Evolutionary conservation across 192 early-diverging fungal genomes (phyloP).

Genomic region (Umbelopsis sp.): DNA sequence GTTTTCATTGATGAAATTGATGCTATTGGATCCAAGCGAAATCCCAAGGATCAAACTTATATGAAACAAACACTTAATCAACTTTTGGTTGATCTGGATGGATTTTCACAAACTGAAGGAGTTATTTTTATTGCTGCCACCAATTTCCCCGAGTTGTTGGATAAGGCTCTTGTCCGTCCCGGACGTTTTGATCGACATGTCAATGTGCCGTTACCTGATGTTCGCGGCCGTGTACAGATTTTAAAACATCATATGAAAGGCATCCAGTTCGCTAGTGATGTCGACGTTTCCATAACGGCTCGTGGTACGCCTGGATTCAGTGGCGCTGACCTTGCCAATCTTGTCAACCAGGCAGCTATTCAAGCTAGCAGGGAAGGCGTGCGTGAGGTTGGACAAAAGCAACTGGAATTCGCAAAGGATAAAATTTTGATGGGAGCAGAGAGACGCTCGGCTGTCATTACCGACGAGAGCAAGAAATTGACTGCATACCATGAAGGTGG

Average conservation of each 20-base stretch:
- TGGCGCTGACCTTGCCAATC: conserved; percentile 98
- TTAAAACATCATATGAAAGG: conserved; percentile 88
- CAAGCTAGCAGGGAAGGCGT: conserved; percentile 83
- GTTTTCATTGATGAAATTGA: conserved; percentile 99
- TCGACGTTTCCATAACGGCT: conserved; percentile 85
- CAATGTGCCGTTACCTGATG: conserved; percentile 93
- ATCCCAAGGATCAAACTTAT: conserved; percentile 91
- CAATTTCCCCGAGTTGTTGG: conserved; percentile 96
- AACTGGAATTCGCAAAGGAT: conserved; percentile 98
- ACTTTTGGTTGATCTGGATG: conserved; percentile 97
- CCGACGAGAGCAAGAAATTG: conserved; percentile 81
- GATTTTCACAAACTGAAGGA: conserved; percentile 94
- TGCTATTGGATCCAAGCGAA: conserved; percentile 94
- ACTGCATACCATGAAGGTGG: conserved; percentile 99
- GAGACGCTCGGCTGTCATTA: conserved; percentile 88
- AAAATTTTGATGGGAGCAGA: conserved; percentile 99
- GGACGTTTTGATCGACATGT: conserved; percentile 97
- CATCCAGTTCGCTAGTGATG: conserved; percentile 67
- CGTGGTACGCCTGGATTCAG: conserved; percentile 98
- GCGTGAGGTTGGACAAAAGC: conserved; percentile 71
- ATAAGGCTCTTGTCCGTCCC: conserved; percentile 95
- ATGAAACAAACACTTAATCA: conserved; percentile 99
- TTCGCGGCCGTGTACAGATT: conserved; percentile 93
- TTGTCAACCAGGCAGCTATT: conserved; percentile 98
- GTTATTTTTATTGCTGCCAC: conserved; percentile 99